Percentiles rank a stretch among this genome's conserved stretches.
Conservation (phyloP, 805 yeast species). For the Yamadazyma sp. region DNA sequence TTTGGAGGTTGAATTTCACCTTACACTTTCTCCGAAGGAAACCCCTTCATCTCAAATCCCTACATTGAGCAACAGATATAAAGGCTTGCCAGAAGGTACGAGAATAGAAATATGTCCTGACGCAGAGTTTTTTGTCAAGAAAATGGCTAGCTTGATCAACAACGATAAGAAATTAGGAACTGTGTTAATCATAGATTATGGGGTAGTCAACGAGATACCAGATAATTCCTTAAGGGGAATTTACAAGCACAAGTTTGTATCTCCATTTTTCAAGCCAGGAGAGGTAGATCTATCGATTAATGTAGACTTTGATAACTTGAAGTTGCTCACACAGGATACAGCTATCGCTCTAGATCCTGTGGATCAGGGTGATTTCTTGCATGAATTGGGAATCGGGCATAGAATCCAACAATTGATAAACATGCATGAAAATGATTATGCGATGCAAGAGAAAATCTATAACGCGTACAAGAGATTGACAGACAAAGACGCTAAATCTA, state of each 20-base stretch:
- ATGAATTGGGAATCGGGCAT: slow-evolving; percentile 70
- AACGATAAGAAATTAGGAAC: slow-evolving; percentile 51
- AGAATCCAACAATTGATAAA: slow-evolving; percentile 61
- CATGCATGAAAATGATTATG: slow-evolving; percentile 36
- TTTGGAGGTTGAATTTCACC: slow-evolving; percentile 46
- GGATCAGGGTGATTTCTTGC: slow-evolving; percentile 79
- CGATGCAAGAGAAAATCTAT: slow-evolving; percentile 52
- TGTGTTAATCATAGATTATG: slow-evolving; percentile 76
- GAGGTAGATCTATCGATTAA: slow-evolving; percentile 79
- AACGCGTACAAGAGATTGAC: slow-evolving; percentile 62
- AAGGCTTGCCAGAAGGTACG: slow-evolving; percentile 53
- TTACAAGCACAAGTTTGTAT: slow-evolving; percentile 65
- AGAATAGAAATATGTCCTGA: slow-evolving; percentile 76
- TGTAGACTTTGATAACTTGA: slow-evolving; percentile 72
- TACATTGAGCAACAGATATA: slow-evolving; percentile 47
- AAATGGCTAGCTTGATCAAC: slow-evolving; percentile 50
- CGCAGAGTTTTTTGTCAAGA: slow-evolving; percentile 55
- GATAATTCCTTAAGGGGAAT: slow-evolving; percentile 75
- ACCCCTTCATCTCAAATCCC: slow-evolving; percentile 66
- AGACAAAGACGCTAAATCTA: slow-evolving; percentile 55
- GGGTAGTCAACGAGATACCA: slow-evolving; percentile 62
- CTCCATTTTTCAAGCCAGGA: slow-evolving; percentile 76
- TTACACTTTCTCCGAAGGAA: slow-evolving; percentile 56
- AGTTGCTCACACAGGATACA: slow-evolving; percentile 14
- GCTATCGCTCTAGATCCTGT: slow-evolving; percentile 51